phyloP scores from a whole-genome alignment of 495 filamentous ascomycete species.

The Xylaria castorea region DNA sequence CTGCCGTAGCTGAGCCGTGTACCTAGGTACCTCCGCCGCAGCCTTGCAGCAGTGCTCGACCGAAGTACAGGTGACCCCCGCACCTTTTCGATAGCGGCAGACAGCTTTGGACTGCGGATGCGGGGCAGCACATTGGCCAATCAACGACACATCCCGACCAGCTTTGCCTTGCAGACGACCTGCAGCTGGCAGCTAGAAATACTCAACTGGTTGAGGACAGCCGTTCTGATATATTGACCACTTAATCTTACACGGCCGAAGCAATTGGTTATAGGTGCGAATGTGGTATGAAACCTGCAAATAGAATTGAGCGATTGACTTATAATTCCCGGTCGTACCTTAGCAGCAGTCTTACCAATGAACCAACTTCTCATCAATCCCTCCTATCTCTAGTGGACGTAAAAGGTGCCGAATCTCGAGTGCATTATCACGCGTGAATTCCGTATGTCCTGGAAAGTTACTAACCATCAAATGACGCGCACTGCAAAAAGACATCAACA shows the following conservation, averaged over 20 bases:
- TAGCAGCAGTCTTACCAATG: no score
- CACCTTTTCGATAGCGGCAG: not conserved
- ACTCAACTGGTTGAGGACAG: not conserved
- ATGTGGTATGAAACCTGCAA: not conserved
- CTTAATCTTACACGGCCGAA: not conserved
- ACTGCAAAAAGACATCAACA: not conserved
- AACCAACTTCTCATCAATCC: no score
- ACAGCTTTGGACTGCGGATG: not conserved
- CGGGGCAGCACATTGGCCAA: conserved; percentile 31
- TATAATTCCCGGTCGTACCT: not conserved
- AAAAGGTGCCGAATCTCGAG: not conserved
- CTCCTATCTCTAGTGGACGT: no score
- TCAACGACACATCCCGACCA: not conserved
- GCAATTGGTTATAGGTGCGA: not conserved
- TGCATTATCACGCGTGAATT: not conserved
- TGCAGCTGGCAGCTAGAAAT: conserved; percentile 1
- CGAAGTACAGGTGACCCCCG: conserved; percentile 7
- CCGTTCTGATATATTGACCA: not conserved
- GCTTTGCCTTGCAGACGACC: not conserved
- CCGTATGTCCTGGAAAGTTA: not conserved
- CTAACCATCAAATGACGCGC: not conserved
- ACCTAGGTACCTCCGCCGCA: not conserved
- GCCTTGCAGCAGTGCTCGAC: not conserved
- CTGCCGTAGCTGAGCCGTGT: not conserved
- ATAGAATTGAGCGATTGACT: not conserved